Conservation (phyloP, 768 basidiomycete species). For the Coprinopsis cinerea region DNA sequence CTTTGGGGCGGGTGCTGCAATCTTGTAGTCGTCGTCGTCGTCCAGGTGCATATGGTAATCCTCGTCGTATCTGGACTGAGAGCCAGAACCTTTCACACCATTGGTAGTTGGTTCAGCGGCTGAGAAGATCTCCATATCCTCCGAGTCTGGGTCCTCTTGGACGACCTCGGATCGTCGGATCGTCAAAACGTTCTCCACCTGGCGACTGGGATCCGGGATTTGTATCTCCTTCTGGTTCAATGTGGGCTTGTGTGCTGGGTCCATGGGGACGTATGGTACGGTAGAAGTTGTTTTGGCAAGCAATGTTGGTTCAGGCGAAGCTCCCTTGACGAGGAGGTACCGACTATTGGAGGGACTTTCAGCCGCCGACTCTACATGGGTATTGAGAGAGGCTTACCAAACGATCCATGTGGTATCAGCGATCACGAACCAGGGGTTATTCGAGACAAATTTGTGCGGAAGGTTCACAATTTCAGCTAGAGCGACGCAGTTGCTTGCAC, state of each 20-base stretch:
- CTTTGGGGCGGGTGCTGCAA: slow-evolving; percentile 16
- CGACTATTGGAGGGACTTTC: slow-evolving; percentile 32
- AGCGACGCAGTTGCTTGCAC: slow-evolving; percentile 46
- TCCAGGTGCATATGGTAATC: slow-evolving; percentile 17
- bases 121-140: slow-evolving; percentile 41
- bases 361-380: background rate
- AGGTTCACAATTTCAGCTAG: slow-evolving; percentile 64
- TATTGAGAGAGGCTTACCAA: slow-evolving; percentile 36
- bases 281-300: slow-evolving; percentile 8
- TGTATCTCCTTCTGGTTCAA: slow-evolving; percentile 32
- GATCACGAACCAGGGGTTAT: slow-evolving; percentile 51
- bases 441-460: slow-evolving; percentile 47
- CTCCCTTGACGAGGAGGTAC: slow-evolving; percentile 52
- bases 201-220: slow-evolving; percentile 55
- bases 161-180: slow-evolving; percentile 33
- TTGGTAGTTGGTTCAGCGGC: slow-evolving; percentile 7
- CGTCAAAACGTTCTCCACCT: slow-evolving; percentile 42
- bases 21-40: slow-evolving; percentile 26
- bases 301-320: slow-evolving; percentile 4
- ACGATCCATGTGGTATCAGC: slow-evolving; percentile 65
- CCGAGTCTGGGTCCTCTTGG: slow-evolving; percentile 43
- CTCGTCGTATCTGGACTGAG: slow-evolving; percentile 10
- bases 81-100: slow-evolving; percentile 11
- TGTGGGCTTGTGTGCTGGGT: slow-evolving; percentile 40
- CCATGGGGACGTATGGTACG: slow-evolving; percentile 41